Evolutionary conservation across 2,329 filamentous ascomycete genomes (phyloP).

Genomic region (Colletotrichum orbiculare): DNA sequence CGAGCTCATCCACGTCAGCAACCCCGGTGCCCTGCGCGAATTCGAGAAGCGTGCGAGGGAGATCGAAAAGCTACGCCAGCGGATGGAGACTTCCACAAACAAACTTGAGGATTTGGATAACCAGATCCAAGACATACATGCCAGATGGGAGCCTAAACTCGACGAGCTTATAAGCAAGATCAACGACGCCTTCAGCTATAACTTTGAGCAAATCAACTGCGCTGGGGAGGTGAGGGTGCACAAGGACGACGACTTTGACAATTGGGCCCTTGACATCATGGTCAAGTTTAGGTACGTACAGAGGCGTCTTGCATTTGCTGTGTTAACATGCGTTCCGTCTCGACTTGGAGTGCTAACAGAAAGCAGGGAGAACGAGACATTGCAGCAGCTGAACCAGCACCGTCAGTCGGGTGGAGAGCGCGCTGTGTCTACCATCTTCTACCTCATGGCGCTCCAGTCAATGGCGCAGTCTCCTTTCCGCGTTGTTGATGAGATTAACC

Average conservation of each 20-base stretch:
- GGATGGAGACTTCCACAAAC: conserved; percentile 64
- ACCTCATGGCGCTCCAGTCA: conserved; percentile 96
- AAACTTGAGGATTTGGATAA: conserved; percentile 65
- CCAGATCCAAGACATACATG: conserved; percentile 74
- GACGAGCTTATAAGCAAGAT: conserved; percentile 83
- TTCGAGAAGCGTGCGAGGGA: conserved; percentile 78
- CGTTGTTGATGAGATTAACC: conserved; percentile 99
- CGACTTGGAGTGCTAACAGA: conserved; percentile 2
- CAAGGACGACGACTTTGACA: conserved; percentile 93
- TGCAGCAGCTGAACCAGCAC: conserved; percentile 88
- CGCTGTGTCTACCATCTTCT: conserved; percentile 97
- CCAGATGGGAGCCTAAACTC: conserved; percentile 84
- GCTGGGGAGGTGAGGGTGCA: conserved; percentile 89
- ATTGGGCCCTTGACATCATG: conserved; percentile 92
- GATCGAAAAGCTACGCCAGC: conserved; percentile 72
- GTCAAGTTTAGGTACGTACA: conserved; percentile 86
- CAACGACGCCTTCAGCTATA: conserved; percentile 90
- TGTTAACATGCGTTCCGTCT: neutral
- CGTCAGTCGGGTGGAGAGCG: conserved; percentile 97
- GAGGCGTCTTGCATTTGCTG: neutral
- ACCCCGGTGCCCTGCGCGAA: conserved; percentile 79
- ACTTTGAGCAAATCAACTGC: conserved; percentile 94
- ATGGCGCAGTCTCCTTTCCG: conserved; percentile 95
- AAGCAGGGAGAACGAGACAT: conserved; percentile 79
- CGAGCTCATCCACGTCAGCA: conserved; percentile 82